phyloP scores from a whole-genome alignment of 2,329 filamentous ascomycete genomes.

The Rachicladosporium sp. region DNA sequence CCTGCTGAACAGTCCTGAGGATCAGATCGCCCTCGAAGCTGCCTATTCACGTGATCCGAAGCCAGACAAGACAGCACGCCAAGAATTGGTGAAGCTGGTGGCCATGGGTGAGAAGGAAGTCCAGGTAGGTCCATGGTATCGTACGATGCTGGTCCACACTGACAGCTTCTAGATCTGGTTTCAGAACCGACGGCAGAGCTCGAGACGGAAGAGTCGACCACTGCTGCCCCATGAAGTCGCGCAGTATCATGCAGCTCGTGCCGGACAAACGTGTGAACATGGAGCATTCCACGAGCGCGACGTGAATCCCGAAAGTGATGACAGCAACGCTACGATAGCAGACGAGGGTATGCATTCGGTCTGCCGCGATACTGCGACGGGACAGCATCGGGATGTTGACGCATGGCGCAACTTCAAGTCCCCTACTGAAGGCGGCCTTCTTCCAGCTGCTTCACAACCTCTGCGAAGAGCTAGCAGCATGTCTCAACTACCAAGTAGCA shows the following conservation, averaged over 20 bases:
- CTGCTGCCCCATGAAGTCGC: conserved; percentile 64
- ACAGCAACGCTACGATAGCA: conserved; percentile 5
- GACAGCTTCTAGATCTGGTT: conserved; percentile 71
- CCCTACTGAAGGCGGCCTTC: no score
- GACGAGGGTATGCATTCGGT: conserved; percentile 2
- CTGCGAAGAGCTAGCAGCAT: background rate
- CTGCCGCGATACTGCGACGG: background rate
- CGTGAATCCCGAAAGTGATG: conserved; percentile 5
- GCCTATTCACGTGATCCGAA: conserved; percentile 79
- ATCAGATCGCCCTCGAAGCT: conserved; percentile 77
- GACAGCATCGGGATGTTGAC: no score
- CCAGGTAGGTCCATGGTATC: conserved; percentile 51
- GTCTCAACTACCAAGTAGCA: background rate
- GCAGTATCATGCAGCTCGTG: conserved; percentile 22
- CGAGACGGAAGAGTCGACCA: conserved; percentile 76
- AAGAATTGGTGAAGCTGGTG: conserved; percentile 72
- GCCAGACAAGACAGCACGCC: conserved; percentile 78
- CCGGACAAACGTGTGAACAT: background rate
- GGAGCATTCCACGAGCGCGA: conserved; percentile 1
- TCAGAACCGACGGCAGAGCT: conserved; percentile 87
- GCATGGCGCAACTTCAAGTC: no score
- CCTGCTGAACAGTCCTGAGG: conserved; percentile 54
- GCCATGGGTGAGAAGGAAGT: conserved; percentile 91
- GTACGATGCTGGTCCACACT: conserved; percentile 12
- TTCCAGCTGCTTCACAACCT: no score